Evolutionary conservation across 202 grass and related monocot species (phyloP), one percentile per base, ranked within the genome.

Genomic region (Carex arenaria): DNA sequence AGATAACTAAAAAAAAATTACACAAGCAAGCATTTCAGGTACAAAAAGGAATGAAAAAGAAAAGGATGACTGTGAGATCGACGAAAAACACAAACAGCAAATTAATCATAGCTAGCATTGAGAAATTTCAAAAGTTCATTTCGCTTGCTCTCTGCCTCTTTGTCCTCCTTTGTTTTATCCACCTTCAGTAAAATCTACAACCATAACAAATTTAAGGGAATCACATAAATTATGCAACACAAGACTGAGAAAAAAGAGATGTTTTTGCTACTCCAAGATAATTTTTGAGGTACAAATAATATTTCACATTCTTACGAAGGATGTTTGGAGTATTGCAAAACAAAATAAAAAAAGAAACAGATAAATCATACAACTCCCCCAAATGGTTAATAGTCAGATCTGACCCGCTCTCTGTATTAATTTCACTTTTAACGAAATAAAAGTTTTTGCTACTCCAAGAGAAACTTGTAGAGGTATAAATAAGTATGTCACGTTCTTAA

Each of bases 121-220:
- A 98, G 88, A 79, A 98, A 98, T 84, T 98, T 98, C 72, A 98
- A 70, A 64, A 98, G 47, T 70, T 98, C 89, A n/a, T 84, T 98
- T 36, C 95, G 88, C 79, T 98, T 98, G 86, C 68, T 95, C 84
- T 98, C 93, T 18, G 95, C 95, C 14, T 62, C 85, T 53, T 98
- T 98, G 55, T 98, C 95, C 90, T 98, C 93, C 78, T 98, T 98
- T 17, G 93, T 87, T 87, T 98, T 95, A 20, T 95, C 92, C 42
- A 98, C 87, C 80, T 98, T 95, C 87, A 98, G 87, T 78, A 95
- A 89, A 89, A 98, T 98, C 90, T 98, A 90, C 56, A 88, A 40
- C 71, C 84, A 31, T 56, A 91, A 31, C 53, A 56, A 72, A 19
- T 40, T 61, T 63, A 88, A 64, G 54, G 7, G 12, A 63, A 78